phyloP scores from a whole-genome alignment of 2,329 filamentous ascomycete genomes.

The Xylariaceae sp. region DNA sequence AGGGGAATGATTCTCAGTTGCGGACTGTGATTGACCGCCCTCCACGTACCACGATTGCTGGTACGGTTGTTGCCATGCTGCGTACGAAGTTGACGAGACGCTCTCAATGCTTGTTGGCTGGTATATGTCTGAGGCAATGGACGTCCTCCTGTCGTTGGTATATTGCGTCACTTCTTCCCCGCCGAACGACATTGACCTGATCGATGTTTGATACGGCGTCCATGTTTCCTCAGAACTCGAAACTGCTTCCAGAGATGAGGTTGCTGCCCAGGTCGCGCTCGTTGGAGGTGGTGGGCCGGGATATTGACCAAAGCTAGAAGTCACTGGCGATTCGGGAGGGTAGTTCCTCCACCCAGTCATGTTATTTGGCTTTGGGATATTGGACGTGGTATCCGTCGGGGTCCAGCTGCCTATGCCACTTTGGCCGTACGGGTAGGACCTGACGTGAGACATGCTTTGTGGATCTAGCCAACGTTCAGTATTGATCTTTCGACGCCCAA shows the following conservation, averaged over 20 bases:
- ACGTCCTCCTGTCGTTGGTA: slow-evolving; percentile 42
- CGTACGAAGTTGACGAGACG: slow-evolving; percentile 36
- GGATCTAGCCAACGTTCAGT: slow-evolving; percentile 34
- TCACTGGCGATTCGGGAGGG: slow-evolving; percentile 49
- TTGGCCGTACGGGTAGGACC: slow-evolving; percentile 40
- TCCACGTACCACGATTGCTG: slow-evolving; percentile 37
- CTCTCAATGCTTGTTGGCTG: slow-evolving; percentile 29
- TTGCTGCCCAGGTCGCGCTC: slow-evolving; percentile 40
- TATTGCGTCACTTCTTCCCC: slow-evolving; percentile 35
- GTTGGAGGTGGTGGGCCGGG: slow-evolving; percentile 39
- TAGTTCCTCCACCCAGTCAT: slow-evolving; percentile 50
- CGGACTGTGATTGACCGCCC: slow-evolving; percentile 25
- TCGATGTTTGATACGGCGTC: slow-evolving; percentile 39
- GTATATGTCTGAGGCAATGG: slow-evolving; percentile 45
- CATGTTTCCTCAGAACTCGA: slow-evolving; percentile 44
- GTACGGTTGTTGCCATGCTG: slow-evolving; percentile 46
- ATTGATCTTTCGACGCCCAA: slow-evolving; percentile 1
- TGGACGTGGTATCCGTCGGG: slow-evolving; percentile 40
- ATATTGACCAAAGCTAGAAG: slow-evolving; percentile 50
- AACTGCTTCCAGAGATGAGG: slow-evolving; percentile 29
- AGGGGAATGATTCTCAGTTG: slow-evolving; percentile 20
- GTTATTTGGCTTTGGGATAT: slow-evolving; percentile 39
- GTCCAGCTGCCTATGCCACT: slow-evolving; percentile 45
- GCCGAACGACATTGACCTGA: slow-evolving; percentile 49
- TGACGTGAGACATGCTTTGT: slow-evolving; percentile 32